phyloP scores from a whole-genome alignment of 495 filamentous ascomycete species.

The Annulohypoxylon bovei region DNA sequence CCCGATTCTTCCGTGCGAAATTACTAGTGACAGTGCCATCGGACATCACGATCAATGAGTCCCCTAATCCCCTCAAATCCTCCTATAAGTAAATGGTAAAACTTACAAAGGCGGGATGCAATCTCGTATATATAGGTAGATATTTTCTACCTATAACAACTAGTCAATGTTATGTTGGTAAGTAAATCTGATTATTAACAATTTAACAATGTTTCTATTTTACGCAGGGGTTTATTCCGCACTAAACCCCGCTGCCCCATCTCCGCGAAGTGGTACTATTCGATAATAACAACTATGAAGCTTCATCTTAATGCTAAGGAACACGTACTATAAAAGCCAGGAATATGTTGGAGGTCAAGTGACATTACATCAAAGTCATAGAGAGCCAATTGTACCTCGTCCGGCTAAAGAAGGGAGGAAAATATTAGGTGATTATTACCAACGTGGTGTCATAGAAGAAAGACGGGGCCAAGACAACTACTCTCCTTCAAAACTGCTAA shows the following conservation, averaged over 20 bases:
- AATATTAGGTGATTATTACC: slow-evolving; percentile 23
- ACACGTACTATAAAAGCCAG: background rate
- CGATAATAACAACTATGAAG: background rate
- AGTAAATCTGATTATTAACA: slow-evolving; percentile 7
- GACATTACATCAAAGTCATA: slow-evolving; percentile 2
- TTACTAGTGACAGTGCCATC: background rate
- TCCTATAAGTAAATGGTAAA: too few species aligned
- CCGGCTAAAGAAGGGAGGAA: background rate
- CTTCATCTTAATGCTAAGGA: slow-evolving; percentile 2
- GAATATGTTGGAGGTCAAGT: slow-evolving; percentile 11
- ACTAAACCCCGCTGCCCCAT: too few species aligned
- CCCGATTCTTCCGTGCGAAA: background rate
- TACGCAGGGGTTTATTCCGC: background rate
- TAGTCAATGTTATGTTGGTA: background rate
- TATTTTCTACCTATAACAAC: too few species aligned
- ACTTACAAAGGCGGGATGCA: too few species aligned
- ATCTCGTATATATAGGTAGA: too few species aligned
- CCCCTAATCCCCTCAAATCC: too few species aligned
- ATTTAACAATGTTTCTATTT: slow-evolving; percentile 3
- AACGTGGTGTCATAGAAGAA: slow-evolving; percentile 23
- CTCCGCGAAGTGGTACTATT: slow-evolving; percentile 7
- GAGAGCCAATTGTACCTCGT: slow-evolving; percentile 12
- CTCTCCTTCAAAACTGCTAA: too few species aligned
- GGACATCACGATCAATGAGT: background rate
- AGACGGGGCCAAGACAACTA: too few species aligned